Evolutionary conservation across 2,329 filamentous ascomycete species (phyloP).

Genomic region (Beauveria brongniartii): DNA sequence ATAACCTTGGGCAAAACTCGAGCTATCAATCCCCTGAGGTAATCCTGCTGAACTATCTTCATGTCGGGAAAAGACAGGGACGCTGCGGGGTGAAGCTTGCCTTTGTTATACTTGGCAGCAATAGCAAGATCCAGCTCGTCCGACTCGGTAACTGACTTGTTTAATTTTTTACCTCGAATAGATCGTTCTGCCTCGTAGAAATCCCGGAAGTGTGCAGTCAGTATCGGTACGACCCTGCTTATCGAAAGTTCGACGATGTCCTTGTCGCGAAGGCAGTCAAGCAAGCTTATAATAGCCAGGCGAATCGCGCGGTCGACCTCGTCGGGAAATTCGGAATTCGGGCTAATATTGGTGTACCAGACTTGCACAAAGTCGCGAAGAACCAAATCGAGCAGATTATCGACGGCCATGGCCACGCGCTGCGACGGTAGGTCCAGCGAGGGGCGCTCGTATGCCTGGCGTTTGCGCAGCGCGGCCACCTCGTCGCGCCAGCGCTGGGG

Average conservation of each 20-base stretch:
- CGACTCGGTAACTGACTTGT: slow-evolving; percentile 85
- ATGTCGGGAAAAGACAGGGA: slow-evolving; percentile 76
- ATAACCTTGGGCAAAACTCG: slow-evolving; percentile 67
- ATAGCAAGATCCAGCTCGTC: slow-evolving; percentile 94
- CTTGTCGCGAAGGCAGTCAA: slow-evolving; percentile 62
- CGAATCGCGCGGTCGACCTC: slow-evolving; percentile 79
- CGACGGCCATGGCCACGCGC: slow-evolving; percentile 70
- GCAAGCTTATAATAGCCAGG: slow-evolving; percentile 60
- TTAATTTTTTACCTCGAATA: slow-evolving; percentile 80
- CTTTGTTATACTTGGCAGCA: slow-evolving; percentile 85
- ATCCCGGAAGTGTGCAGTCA: slow-evolving; percentile 82
- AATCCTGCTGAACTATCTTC: slow-evolving; percentile 78
- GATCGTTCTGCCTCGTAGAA: slow-evolving; percentile 84
- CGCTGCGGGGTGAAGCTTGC: slow-evolving; percentile 79
- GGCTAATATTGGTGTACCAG: slow-evolving; percentile 86
- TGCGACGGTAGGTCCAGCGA: slow-evolving; percentile 70
- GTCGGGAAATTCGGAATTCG: slow-evolving; percentile 69
- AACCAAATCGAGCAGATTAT: slow-evolving; percentile 68
- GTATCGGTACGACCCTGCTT: slow-evolving; percentile 73
- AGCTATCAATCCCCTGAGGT: slow-evolving; percentile 68
- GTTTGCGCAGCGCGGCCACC: slow-evolving; percentile 54
- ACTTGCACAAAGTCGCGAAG: slow-evolving; percentile 76
- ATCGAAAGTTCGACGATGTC: slow-evolving; percentile 81
- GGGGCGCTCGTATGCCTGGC: slow-evolving; percentile 57
- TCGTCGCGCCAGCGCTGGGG: slow-evolving; percentile 62